These are phyloP conservation scores for Aspergillus ostianus DNA, from an alignment of 495 filamentous ascomycete genomes.

Conservation along the genomic window DNA sequence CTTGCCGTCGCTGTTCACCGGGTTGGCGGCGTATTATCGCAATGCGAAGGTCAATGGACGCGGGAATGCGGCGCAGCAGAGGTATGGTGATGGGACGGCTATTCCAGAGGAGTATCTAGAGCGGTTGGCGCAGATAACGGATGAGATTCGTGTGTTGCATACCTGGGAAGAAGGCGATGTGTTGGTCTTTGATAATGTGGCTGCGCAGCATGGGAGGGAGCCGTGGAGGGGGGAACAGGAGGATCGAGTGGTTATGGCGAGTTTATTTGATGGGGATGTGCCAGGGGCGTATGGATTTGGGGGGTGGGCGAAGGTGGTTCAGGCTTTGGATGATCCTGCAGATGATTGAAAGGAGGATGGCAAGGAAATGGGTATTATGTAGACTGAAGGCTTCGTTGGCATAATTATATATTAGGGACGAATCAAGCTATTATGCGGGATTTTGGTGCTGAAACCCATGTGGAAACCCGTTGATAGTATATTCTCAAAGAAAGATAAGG, in stretches of 20 bases:
- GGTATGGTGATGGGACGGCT: constrained; percentile 50
- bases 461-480: too few relatives aligned
- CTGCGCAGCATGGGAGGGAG: constrained; percentile 48
- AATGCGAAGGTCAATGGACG: constrained; percentile 26
- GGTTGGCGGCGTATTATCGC: constrained; percentile 46
- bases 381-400: too few relatives aligned
- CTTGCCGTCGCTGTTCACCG: constrained; percentile 52
- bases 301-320: constrained; percentile 47
- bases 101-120: constrained; percentile 51
- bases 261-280: constrained; percentile 43
- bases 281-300: constrained; percentile 43
- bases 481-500: too few relatives aligned
- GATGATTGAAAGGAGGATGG: too few relatives aligned
- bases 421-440: too few relatives aligned
- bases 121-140: constrained; percentile 44
- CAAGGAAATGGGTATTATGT: too few relatives aligned
- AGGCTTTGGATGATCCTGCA: constrained; percentile 20
- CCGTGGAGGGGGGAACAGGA: constrained; percentile 46
- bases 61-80: constrained; percentile 26
- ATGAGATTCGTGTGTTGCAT: constrained; percentile 47
- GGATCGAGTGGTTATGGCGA: constrained; percentile 45
- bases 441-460: too few relatives aligned
- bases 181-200: constrained; percentile 46
- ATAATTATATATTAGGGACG: too few relatives aligned
- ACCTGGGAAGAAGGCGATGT: constrained; percentile 42